Conservation (phyloP, 768 basidiomycete genomes). For the Pisolithus albus region DNA sequence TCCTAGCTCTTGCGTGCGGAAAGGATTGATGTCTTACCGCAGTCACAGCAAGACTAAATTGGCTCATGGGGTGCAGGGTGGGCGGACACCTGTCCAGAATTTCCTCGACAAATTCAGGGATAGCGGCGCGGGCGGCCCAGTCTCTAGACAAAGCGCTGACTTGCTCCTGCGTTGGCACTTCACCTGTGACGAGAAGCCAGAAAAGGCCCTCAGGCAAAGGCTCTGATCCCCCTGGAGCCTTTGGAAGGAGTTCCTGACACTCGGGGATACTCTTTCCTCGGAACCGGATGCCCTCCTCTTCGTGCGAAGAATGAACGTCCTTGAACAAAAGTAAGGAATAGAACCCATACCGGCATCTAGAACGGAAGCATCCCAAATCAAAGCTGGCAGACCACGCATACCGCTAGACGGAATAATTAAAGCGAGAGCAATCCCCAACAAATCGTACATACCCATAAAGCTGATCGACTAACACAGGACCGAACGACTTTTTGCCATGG, state of each 20-base stretch:
- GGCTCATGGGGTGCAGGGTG: conserved; percentile 97
- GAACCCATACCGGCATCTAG: conserved; percentile 71
- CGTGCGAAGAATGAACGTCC: background rate
- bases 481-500: conserved; percentile 91
- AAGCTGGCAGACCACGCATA: conserved; percentile 84
- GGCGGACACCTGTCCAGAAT: conserved; percentile 89
- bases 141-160: conserved; percentile 81
- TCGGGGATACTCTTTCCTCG: conserved; percentile 94
- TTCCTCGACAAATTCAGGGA: conserved; percentile 95
- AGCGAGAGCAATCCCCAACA: conserved; percentile 1
- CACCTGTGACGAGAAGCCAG: conserved; percentile 93
- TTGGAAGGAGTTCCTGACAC: conserved; percentile 79
- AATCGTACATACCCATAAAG: conserved; percentile 61
- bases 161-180: conserved; percentile 88
- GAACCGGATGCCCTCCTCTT: conserved; percentile 97
- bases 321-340: background rate
- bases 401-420: conserved; percentile 41
- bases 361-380: conserved; percentile 98
- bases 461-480: conserved; percentile 85
- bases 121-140: conserved; percentile 88
- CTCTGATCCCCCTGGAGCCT: conserved; percentile 80
- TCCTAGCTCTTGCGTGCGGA: no score
- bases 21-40: conserved; percentile 44
- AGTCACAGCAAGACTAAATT: conserved; percentile 94
- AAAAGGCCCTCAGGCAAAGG: conserved; percentile 92